Conservation (phyloP, 306 rosid genomes). For the Vachellia pachyceras region DNA sequence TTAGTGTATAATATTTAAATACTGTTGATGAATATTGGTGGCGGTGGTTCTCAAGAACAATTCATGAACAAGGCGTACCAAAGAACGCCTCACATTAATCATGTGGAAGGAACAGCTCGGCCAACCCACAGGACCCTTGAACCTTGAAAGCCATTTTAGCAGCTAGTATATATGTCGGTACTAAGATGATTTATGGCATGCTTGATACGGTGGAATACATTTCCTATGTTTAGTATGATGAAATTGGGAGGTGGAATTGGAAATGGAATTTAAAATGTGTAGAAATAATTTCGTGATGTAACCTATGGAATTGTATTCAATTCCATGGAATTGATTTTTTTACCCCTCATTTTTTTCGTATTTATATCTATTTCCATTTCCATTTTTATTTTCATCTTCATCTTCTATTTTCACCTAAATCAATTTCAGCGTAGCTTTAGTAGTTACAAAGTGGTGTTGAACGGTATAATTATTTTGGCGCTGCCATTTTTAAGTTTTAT, state of each 20-base stretch:
- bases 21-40: not conserved
- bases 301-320: too few relatives aligned
- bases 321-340: too few relatives aligned
- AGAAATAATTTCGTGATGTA: too few relatives aligned
- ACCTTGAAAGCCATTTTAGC: conserved; percentile 5
- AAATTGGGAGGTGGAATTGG: too few relatives aligned
- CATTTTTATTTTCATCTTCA: too few relatives aligned
- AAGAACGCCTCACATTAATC: conserved; percentile 1
- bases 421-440: too few relatives aligned
- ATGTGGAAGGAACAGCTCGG: conserved; percentile 23
- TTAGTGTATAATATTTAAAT: not conserved
- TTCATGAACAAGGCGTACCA: not conserved
- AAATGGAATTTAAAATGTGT: too few relatives aligned
- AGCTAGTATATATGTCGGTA: not conserved
- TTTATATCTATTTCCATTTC: too few relatives aligned
- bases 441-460: not conserved
- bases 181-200: conserved; percentile 37
- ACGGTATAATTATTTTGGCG: not conserved
- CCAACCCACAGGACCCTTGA: not conserved
- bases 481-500: conserved; percentile 10
- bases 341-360: too few relatives aligned
- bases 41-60: not conserved
- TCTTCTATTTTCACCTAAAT: too few relatives aligned
- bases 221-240: too few relatives aligned
- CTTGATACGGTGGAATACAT: too few relatives aligned